Base-by-base conservation (phyloP, 2,329 filamentous ascomycete species). In the Zymoseptoria crescenta region DNA sequence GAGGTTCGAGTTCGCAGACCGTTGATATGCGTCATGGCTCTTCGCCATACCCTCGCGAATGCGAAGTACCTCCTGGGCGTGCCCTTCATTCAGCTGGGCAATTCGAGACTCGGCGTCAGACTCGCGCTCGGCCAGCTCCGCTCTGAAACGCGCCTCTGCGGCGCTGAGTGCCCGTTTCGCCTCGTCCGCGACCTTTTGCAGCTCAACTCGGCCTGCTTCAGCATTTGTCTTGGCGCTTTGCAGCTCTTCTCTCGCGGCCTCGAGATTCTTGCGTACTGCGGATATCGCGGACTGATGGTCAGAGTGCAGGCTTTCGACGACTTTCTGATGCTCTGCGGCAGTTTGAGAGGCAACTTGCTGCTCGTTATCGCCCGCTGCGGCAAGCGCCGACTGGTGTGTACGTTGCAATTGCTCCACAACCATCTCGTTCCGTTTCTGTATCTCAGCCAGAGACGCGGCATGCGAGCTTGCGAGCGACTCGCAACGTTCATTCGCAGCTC, bases 241-340 rank as follows among this genome's bases (percentile, higher is more conserved):
- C 49, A 51, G 24, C 24, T 13, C 49, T 20, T 51, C 24, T 9
- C 4, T 9, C 9, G 49, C 24, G 49, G 9, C 24, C 49, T 59
- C 35, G 30, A 54, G 53, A 13, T 57, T 49, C n/a, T 30, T 16
- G 30, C 13, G 30, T 21, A 58, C 8, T 19, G 8, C 9, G 7
- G 45, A 48, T 3, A 58, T 29, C 16, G 30, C 41, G 21, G 51
- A 55, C 4, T 52, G 55, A 54, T 65, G 62, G 6, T 58, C 59
- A n/a, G 30, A 49, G 16, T 51, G 54, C 35, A 60, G n/a, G 16
- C 48, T 41, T 13, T 59, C 55, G 24, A 62, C 6, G 28, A 19
- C 29, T n/a, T 35, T 48, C 24, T 28, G 53, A 48, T 61, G 61
- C 8, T 48, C 55, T 9, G 49, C 30, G 20, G 54, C 54, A 29